Evolutionary conservation across 495 filamentous ascomycete genomes (phyloP).

Genomic region (Aspergillus saccharolyticus): DNA sequence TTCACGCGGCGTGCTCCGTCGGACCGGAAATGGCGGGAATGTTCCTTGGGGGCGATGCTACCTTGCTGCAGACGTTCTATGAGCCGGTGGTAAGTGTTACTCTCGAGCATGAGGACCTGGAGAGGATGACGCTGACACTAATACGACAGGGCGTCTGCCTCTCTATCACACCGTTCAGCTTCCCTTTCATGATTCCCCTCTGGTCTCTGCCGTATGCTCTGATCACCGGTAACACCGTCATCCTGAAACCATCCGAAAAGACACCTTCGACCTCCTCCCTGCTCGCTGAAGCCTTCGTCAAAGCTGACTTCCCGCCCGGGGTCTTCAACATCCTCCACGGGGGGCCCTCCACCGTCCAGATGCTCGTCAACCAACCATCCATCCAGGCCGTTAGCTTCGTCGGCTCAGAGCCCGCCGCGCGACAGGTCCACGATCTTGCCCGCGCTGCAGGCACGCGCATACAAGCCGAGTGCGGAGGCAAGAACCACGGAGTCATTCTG

Average conservation of each 20-base stretch:
- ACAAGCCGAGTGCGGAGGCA: conserved; percentile 27
- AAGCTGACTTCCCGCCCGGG: conserved; percentile 23
- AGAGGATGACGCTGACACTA: too few relatives aligned
- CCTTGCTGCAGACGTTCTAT: conserved; percentile 22
- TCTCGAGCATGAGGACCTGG: too few relatives aligned
- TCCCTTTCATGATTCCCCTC: conserved; percentile 26
- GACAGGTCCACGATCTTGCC: conserved; percentile 23
- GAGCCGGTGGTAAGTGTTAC: conserved; percentile 19
- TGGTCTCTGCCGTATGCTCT: conserved; percentile 23
- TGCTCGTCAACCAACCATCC: conserved; percentile 20
- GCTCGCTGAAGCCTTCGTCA: conserved; percentile 20
- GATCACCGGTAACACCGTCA: conserved; percentile 22
- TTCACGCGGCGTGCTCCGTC: conserved; percentile 28
- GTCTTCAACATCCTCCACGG: conserved; percentile 31
- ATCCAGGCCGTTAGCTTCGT: conserved; percentile 28
- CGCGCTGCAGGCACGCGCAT: conserved; percentile 22
- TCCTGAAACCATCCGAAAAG: conserved; percentile 24
- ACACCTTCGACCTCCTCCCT: conserved; percentile 17
- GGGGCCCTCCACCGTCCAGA: conserved; percentile 12
- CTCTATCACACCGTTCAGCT: conserved; percentile 26
- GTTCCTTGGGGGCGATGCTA: conserved; percentile 22
- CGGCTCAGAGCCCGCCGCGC: conserved; percentile 22
- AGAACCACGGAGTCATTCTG: conserved; percentile 28
- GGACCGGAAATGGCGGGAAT: conserved; percentile 26
- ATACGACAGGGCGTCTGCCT: conserved; percentile 23